Conservation (phyloP, 768 basidiomycete genomes). For the Lactifluus pinguis region DNA sequence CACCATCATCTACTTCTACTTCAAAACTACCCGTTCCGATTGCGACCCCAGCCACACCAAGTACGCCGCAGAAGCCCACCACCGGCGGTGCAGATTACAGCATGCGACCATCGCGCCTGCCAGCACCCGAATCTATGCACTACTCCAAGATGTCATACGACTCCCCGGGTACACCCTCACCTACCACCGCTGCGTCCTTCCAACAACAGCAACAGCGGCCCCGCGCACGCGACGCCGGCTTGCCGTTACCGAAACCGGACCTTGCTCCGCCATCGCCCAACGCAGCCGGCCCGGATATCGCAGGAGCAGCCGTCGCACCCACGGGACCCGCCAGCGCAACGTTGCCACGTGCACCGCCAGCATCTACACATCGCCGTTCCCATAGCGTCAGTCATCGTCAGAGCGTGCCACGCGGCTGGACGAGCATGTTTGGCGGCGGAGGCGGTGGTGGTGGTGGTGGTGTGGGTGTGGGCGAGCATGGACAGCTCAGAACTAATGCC, state of each 20-base stretch:
- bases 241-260: conserved; percentile 33
- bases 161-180: conserved; percentile 41
- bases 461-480: conserved; percentile 9
- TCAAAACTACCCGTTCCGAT: conserved; percentile 20
- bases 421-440: conserved; percentile 53
- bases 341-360: conserved; percentile 62
- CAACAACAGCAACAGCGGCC: conserved; percentile 49
- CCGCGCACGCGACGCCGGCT: conserved; percentile 57
- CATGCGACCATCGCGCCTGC: conserved; percentile 74
- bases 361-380: conserved; percentile 71
- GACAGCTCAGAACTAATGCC: conserved; percentile 11
- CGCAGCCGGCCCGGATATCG: not conserved
- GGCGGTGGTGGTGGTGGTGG: not conserved
- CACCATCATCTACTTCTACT: not conserved
- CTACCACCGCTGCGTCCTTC: conserved; percentile 49
- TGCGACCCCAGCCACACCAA: conserved; percentile 20
- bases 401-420: conserved; percentile 42
- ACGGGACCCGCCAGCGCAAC: conserved; percentile 25
- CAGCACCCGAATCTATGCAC: conserved; percentile 73
- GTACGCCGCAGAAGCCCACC: conserved; percentile 27
- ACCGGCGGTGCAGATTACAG: conserved; percentile 62
- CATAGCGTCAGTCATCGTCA: conserved; percentile 80
- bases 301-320: conserved; percentile 2
- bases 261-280: conserved; percentile 11
- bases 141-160: conserved; percentile 81